These are phyloP conservation scores for Pichia manshurica DNA, from an alignment of 805 yeast genomes.

Conservation along the genomic window DNA sequence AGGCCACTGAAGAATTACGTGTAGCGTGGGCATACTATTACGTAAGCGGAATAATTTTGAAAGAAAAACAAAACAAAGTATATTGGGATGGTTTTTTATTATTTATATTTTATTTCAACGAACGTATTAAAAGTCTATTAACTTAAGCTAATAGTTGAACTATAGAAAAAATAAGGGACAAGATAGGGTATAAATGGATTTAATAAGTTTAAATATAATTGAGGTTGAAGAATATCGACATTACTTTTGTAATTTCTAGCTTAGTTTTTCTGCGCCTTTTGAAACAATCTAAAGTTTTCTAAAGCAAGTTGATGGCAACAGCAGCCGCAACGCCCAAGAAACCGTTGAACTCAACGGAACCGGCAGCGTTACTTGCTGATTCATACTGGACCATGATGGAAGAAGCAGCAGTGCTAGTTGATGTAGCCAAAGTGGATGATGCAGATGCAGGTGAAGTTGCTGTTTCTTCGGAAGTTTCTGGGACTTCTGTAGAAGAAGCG, in stretches of 20 bases:
- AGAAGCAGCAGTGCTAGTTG: slow-evolving; percentile 14
- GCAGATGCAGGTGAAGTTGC: slow-evolving; percentile 20
- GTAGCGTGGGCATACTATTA: too few relatives aligned
- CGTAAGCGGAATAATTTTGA: too few relatives aligned
- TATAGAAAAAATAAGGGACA: too few relatives aligned
- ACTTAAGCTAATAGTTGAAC: too few relatives aligned
- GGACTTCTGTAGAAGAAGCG: slow-evolving; percentile 24
- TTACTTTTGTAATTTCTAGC: too few relatives aligned
- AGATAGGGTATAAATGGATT: not conserved
- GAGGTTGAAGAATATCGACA: too few relatives aligned
- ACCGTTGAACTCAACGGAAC: slow-evolving; percentile 26
- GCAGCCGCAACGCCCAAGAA: slow-evolving; percentile 25
- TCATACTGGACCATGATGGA: slow-evolving; percentile 21
- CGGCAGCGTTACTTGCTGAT: slow-evolving; percentile 21
- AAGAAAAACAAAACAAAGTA: too few relatives aligned
- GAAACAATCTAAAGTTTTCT: too few relatives aligned
- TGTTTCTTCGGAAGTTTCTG: slow-evolving; percentile 16
- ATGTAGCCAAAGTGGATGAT: slow-evolving; percentile 21
- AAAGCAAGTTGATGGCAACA: slow-evolving; percentile 17
- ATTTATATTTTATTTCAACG: too few relatives aligned
- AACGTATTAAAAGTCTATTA: not conserved
- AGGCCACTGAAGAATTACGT: not conserved
- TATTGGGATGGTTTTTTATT: too few relatives aligned
- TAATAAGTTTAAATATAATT: not conserved
- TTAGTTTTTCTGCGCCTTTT: too few relatives aligned